Base-by-base conservation (phyloP, 345 rosid genomes). In the Aquilaria sinensis region DNA sequence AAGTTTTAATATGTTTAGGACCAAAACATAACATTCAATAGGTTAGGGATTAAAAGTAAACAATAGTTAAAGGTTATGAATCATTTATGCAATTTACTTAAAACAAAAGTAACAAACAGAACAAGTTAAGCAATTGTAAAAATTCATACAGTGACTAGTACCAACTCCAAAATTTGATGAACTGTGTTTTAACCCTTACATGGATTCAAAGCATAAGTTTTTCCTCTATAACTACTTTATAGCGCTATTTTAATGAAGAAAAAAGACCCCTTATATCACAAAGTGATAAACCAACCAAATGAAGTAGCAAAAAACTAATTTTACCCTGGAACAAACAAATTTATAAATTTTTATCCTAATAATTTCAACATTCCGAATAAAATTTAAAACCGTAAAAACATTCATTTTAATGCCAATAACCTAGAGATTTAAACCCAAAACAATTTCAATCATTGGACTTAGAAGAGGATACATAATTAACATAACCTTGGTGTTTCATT, bases 331-430 rank as follows among this genome's bases (percentile, higher is more conserved):
- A 70, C 96, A 82, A 58, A 88, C 77, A 79, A 90, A 94, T 76
- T 76, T 86, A 83, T 90, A 83, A 79, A 90, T 90, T 60, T 75
- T 85, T 69, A 94, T 82, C 80, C 87, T 88, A 74, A 90, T 94
- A 62, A 86, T 81, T 78, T 84, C 86, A 53, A 97, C 99, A 71
- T 94, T 94, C 51, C 78, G 64, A 56, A 80, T 78, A n/a, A 97
- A 97, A 83, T 94, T 96, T 66, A 77, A 80, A 62, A 94, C 96
- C 23, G 99, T 96, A 54, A 97, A 94, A 57, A 91, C 91, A 72
- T 94, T 94, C 96, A 90, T 86, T 81, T 94, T 97, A 74, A 90
- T 83, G 65, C 99, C 99, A 37, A 94, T 76, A 58, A 90, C 96
- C 99, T 88, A 79, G 63, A 66, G 61, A 68, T 14, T 59, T 29